Evolutionary conservation across 2,329 filamentous ascomycete species (phyloP).

Genomic region (Claviceps sp.): DNA sequence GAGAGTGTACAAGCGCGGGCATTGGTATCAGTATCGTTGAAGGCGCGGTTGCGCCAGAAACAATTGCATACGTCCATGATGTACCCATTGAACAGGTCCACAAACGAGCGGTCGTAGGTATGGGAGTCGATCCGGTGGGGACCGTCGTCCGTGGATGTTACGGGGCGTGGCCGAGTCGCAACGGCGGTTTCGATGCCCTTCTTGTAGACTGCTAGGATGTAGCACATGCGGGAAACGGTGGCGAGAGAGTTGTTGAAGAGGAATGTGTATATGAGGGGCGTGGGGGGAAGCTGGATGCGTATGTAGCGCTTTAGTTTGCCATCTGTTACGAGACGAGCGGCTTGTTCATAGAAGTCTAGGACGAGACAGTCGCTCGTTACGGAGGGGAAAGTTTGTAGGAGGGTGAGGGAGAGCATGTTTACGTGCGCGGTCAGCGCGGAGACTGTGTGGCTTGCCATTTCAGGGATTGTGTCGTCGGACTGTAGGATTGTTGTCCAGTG

Average conservation of each 20-base stretch:
- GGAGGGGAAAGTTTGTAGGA: constrained; percentile 39
- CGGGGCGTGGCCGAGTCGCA: constrained; percentile 18
- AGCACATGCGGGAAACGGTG: constrained; percentile 54
- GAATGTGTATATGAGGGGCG: constrained; percentile 55
- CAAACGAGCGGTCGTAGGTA: constrained; percentile 43
- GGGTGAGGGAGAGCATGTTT: constrained; percentile 43
- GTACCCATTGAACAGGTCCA: constrained; percentile 66
- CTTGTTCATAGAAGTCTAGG: constrained; percentile 56
- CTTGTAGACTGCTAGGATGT: constrained; percentile 60
- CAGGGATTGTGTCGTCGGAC: constrained; percentile 22
- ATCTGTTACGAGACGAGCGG: constrained; percentile 42
- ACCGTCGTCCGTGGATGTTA: constrained; percentile 9
- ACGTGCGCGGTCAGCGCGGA: constrained; percentile 32
- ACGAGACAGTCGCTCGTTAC: constrained; percentile 39
- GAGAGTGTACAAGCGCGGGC: constrained; percentile 41
- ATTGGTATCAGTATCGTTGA: constrained; percentile 51
- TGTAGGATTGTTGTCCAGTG: constrained; percentile 40
- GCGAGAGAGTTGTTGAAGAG: constrained; percentile 52
- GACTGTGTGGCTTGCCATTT: constrained; percentile 24
- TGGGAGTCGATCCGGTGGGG: constrained; percentile 18
- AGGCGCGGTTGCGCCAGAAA: constrained; percentile 63
- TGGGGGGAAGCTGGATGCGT: constrained; percentile 54
- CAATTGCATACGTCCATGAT: constrained; percentile 81
- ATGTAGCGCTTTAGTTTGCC: constrained; percentile 37
- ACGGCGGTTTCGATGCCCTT: constrained; percentile 55